phyloP scores from a whole-genome alignment of 1,139 yeast species.

The Sporopachydermia cereana region DNA sequence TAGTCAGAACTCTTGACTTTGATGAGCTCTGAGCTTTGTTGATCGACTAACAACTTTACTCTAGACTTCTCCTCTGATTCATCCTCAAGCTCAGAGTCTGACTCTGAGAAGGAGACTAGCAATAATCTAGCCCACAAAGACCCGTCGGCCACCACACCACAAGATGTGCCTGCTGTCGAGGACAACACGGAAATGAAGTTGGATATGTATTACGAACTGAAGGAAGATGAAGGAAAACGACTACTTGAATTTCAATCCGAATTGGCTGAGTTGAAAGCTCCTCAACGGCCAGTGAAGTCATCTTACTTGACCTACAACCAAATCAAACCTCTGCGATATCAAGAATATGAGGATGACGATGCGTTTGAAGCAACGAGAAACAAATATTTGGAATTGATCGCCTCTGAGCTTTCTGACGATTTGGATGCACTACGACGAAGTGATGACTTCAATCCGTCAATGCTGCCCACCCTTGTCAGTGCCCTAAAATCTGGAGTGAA shows the following conservation, averaged over 20 bases:
- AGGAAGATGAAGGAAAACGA: background rate
- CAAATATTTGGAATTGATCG: constrained; percentile 21
- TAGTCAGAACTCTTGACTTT: no score
- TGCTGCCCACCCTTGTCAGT: constrained; percentile 23
- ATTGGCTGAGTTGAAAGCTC: background rate
- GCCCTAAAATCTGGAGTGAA: constrained; percentile 28
- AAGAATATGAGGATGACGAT: background rate
- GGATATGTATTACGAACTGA: background rate
- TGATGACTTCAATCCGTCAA: constrained; percentile 24
- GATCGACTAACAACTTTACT: background rate
- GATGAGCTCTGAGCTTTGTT: no score
- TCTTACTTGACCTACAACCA: constrained; percentile 3
- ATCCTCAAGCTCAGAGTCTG: constrained; percentile 10
- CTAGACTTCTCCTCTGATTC: constrained; percentile 21
- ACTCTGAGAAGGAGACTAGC: constrained; percentile 9
- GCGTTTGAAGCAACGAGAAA: background rate
- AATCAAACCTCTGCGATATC: background rate
- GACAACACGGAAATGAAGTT: background rate
- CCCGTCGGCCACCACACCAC: constrained; percentile 7
- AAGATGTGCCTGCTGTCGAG: background rate
- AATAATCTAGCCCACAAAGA: constrained; percentile 9
- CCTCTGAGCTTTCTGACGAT: constrained; percentile 28
- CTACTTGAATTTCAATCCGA: background rate
- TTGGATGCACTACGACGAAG: constrained; percentile 25
- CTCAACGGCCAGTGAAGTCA: background rate